phyloP scores from a whole-genome alignment of 495 filamentous ascomycete genomes.

The Lasiosphaeria hispida region DNA sequence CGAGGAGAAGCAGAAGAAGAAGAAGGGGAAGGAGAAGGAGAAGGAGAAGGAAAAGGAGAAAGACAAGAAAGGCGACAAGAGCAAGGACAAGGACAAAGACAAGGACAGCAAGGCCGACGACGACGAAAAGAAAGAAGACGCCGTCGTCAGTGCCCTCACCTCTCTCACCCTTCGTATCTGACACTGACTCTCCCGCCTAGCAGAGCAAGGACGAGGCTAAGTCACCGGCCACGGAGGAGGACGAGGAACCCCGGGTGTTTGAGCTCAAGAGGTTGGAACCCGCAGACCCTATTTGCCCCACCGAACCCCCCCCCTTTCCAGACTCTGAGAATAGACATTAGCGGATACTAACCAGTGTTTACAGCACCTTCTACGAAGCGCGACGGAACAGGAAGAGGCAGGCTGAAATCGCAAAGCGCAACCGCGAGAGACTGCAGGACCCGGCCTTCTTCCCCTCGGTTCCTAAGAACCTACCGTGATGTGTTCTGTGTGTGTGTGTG shows the following conservation, averaged over 20 bases:
- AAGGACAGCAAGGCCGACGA: conserved; percentile 29
- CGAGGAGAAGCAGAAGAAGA: conserved; percentile 65
- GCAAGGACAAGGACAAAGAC: conserved; percentile 51
- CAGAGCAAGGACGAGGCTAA: conserved; percentile 37
- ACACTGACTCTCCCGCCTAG: not conserved
- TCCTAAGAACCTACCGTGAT: conserved; percentile 63
- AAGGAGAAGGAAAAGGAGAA: conserved; percentile 46
- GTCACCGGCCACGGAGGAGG: conserved; percentile 41
- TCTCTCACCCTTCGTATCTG: not conserved
- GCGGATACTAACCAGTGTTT: not conserved
- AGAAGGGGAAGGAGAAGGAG: conserved; percentile 48
- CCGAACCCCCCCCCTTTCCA: not conserved
- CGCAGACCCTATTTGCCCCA: conserved; percentile 14
- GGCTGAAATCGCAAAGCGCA: conserved; percentile 75
- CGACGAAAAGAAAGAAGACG: conserved; percentile 52
- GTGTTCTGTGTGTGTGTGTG: not conserved
- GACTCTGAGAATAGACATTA: no score
- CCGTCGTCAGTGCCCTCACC: not conserved
- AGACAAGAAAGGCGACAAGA: conserved; percentile 54
- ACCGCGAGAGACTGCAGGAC: conserved; percentile 75
- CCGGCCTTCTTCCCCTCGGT: conserved; percentile 81
- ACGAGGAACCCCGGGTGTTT: conserved; percentile 75
- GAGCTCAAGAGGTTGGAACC: conserved; percentile 70
- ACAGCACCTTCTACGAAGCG: conserved; percentile 81
- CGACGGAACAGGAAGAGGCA: conserved; percentile 75